phyloP scores from a whole-genome alignment of 2,329 filamentous ascomycete genomes.

The Lasiodiplodia hormozganensis region DNA sequence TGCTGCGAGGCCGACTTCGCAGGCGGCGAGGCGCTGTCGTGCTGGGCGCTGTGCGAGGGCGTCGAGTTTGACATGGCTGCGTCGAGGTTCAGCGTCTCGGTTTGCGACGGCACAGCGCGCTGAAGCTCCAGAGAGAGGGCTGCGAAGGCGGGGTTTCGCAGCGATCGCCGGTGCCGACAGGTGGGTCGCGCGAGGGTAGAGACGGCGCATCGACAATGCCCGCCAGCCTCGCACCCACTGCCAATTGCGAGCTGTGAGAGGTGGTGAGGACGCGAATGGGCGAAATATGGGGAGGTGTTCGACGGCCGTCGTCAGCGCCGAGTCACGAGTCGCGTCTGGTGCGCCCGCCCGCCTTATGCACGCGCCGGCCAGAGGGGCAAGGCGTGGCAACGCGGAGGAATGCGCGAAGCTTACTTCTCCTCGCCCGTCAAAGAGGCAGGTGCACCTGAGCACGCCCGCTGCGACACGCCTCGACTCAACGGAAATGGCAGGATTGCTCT shows the following conservation, averaged over 20 bases:
- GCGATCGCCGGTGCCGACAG: slow-evolving; percentile 18
- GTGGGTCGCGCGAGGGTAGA: slow-evolving; percentile 18
- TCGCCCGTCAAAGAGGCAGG: slow-evolving; percentile 22
- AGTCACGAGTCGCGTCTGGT: slow-evolving; percentile 12
- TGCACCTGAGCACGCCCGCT: neutral
- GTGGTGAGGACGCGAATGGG: slow-evolving; percentile 1
- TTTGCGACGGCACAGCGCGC: slow-evolving; percentile 25
- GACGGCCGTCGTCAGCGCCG: slow-evolving; percentile 16
- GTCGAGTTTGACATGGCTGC: slow-evolving; percentile 27
- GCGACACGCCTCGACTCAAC: slow-evolving; percentile 2
- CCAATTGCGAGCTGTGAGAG: slow-evolving; percentile 6
- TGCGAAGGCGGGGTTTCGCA: slow-evolving; percentile 20
- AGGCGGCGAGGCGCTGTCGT: slow-evolving; percentile 28
- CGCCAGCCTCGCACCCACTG: slow-evolving; percentile 4
- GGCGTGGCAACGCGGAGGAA: slow-evolving; percentile 7
- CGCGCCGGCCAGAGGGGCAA: slow-evolving; percentile 6
- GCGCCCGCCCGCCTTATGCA: slow-evolving; percentile 23
- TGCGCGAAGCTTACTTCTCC: slow-evolving; percentile 1
- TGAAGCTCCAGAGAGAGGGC: slow-evolving; percentile 23
- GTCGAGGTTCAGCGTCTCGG: slow-evolving; percentile 21
- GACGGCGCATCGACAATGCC: slow-evolving; percentile 13
- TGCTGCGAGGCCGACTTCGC: slow-evolving; percentile 1
- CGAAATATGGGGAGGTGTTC: neutral
- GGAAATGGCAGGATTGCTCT: slow-evolving; percentile 18
- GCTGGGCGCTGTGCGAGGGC: slow-evolving; percentile 17